These are phyloP conservation scores for Benincasa hispida DNA, from an alignment of 306 rosid genomes.

Conservation along the genomic window DNA sequence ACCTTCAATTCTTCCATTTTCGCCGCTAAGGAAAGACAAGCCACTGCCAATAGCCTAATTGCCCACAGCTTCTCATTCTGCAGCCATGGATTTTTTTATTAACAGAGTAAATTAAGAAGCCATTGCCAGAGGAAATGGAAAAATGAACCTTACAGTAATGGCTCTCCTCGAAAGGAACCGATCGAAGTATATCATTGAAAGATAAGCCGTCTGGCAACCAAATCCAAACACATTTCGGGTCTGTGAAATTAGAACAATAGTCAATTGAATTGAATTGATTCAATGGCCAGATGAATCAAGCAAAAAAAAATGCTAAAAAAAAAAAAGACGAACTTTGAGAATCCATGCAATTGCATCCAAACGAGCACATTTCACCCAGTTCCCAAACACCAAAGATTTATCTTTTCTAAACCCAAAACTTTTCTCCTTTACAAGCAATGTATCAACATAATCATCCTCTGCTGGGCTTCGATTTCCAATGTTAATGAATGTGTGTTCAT, in stretches of 20 bases:
- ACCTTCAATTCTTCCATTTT: conserved; percentile 61
- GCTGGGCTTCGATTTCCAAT: conserved; percentile 13
- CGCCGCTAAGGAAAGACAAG: conserved; percentile 67
- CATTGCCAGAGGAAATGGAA: background rate
- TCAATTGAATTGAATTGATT: background rate
- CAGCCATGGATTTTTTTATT: conserved; percentile 5
- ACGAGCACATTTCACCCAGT: conserved; percentile 39
- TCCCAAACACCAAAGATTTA: conserved; percentile 20
- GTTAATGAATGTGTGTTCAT: conserved; percentile 16
- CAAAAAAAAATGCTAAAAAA: background rate
- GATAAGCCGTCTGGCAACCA: conserved; percentile 60
- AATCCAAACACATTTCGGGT: conserved; percentile 55
- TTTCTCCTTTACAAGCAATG: conserved; percentile 42
- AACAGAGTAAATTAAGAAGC: background rate
- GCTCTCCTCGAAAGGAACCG: conserved; percentile 42
- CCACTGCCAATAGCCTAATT: conserved; percentile 48
- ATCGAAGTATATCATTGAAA: conserved; percentile 71
- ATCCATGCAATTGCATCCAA: conserved; percentile 59
- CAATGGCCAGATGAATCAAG: conserved; percentile 7
- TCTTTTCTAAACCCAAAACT: conserved; percentile 27
- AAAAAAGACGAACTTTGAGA: conserved; percentile 45
- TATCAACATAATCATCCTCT: conserved; percentile 31
- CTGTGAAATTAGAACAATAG: conserved; percentile 20
- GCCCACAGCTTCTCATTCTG: conserved; percentile 63
- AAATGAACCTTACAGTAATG: conserved; percentile 39